Conservation (phyloP, 768 basidiomycete species). For the Collybiopsis confluens region DNA sequence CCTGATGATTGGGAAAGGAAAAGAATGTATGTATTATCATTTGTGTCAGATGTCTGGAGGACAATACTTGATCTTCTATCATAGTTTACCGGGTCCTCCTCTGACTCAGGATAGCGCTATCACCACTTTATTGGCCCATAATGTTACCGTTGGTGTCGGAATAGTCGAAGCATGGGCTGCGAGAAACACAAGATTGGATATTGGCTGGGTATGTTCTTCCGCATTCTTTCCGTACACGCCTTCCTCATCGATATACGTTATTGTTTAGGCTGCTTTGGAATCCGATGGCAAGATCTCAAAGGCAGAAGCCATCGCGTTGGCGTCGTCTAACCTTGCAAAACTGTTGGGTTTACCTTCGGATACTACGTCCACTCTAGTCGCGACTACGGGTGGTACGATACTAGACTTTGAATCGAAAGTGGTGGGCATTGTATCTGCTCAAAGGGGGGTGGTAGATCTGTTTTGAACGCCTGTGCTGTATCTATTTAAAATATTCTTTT, state of each 20-base stretch:
- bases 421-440: slow-evolving; percentile 31
- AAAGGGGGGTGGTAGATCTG: slow-evolving; percentile 16
- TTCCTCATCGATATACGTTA: too few relatives aligned
- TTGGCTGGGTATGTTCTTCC: slow-evolving; percentile 55
- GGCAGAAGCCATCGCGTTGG: slow-evolving; percentile 32
- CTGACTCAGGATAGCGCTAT: slow-evolving; percentile 49
- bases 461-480: too few relatives aligned
- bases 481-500: too few relatives aligned
- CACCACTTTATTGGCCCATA: slow-evolving; percentile 50
- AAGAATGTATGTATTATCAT: slow-evolving; percentile 42
- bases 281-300: slow-evolving; percentile 24
- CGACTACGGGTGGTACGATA: slow-evolving; percentile 30
- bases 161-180: slow-evolving; percentile 55
- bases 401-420: slow-evolving; percentile 39
- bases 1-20: slow-evolving; percentile 61
- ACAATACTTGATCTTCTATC: too few relatives aligned
- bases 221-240: not conserved
- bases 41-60: not conserved
- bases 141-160: slow-evolving; percentile 68
- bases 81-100: slow-evolving; percentile 39
- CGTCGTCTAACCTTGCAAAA: slow-evolving; percentile 38
- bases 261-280: slow-evolving; percentile 21
- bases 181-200: slow-evolving; percentile 69
- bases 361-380: slow-evolving; percentile 26
- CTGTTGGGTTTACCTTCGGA: slow-evolving; percentile 31